Conservation (phyloP, 257 asterid genomes). For the Solanum chiquidenum region DNA sequence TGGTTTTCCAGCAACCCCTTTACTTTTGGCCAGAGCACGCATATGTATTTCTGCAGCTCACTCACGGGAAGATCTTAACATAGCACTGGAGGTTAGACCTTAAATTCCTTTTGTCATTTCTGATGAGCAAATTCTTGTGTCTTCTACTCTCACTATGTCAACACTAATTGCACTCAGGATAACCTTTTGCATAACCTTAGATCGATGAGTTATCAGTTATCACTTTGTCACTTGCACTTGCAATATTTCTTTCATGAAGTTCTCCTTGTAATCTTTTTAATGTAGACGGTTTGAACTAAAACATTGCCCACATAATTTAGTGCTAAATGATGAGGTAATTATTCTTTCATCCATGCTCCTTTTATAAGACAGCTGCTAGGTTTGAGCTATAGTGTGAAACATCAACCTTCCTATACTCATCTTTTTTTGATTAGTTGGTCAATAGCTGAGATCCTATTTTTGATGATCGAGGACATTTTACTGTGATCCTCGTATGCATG, state of each 20-base stretch:
- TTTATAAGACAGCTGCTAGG: not conserved
- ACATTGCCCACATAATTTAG: not conserved
- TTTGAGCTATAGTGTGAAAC: not conserved
- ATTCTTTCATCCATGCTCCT: not conserved
- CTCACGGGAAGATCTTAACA: slow-evolving; percentile 80
- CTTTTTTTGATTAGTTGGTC: not conserved
- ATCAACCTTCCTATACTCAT: not conserved
- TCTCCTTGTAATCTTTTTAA: not conserved
- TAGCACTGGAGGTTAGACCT: slow-evolving; percentile 68
- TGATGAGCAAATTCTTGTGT: not conserved
- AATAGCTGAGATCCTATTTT: not conserved
- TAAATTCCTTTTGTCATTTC: not conserved
- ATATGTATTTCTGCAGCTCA: slow-evolving; percentile 95
- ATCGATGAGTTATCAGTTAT: not conserved
- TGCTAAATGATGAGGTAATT: not conserved
- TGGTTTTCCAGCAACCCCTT: slow-evolving; percentile 97
- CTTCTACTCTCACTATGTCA: not conserved
- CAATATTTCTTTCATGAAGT: not conserved
- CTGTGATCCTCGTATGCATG: not conserved
- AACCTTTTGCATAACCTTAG: not conserved
- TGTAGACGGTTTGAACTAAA: not conserved
- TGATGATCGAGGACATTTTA: not conserved
- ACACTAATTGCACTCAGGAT: not conserved
- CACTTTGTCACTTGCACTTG: not conserved
- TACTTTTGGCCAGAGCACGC: slow-evolving; percentile 93